Evolutionary conservation across 305 asterid genomes (phyloP), one percentile per base, ranked within the genome.

Genomic region (Fraxinus dipetala): DNA sequence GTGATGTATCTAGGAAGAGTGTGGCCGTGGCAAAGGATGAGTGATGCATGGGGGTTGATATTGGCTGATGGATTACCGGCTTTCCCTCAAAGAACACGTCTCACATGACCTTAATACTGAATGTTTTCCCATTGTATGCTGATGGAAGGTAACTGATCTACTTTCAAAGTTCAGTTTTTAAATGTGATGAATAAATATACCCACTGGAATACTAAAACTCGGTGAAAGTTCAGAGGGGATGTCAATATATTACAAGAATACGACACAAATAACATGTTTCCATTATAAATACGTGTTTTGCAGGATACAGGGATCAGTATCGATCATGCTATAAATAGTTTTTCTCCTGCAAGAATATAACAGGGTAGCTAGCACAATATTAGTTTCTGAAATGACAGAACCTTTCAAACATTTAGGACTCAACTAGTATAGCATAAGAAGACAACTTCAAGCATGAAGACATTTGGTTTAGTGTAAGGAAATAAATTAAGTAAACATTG

Each of bases 401-500:
- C 22, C 38, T 16, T 70, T 70, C 43, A 70, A 70, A 0, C 75
- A 70, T 70, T 70, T 70, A 22, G 35, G 18, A 70, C 38, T 31
- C 31, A 67, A 9, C 43, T 22, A 63, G 72, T 22, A 16, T 63
- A 63, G 72, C 72, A 22, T 63, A 31, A 31, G 22, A 69, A 28
- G 75, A 70, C 30, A 16, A 31, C 38, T 70, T 70, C 43, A 70
- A 30, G 75, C 43, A 14, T 32, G 30, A 70, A 3, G 24, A 70
- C 24, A 70, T 0, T 70, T 70, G 43, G 75, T 13, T 11, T 70
- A 31, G 38, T 28, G 18, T 4, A 70, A 30, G 38, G 24, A 70
- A 67, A 70, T 31, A 70, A 70, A 70, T 70, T 5, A 70, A 70
- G 75, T 16, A 70, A 70, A 70, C 75, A 70, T 14, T 59, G 63